Percentiles rank a stretch among this genome's conserved stretches.
Evolutionary conservation across 2,329 filamentous ascomycete genomes (phyloP).

Genomic region (Xylariaceae sp.): DNA sequence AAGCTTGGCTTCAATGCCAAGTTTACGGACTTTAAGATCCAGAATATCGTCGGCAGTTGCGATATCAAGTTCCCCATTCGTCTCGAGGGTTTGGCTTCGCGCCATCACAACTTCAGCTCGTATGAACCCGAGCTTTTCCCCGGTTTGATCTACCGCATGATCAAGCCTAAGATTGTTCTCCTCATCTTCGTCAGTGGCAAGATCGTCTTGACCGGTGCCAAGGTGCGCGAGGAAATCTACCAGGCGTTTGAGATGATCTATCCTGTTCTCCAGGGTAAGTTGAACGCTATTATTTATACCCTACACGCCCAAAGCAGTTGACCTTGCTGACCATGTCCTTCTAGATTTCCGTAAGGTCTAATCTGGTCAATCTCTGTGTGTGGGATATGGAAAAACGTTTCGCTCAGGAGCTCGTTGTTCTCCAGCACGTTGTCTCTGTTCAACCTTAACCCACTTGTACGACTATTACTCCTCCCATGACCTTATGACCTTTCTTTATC

Average conservation of each 20-base stretch:
- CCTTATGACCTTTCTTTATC: constrained; percentile 29
- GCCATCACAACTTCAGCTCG: constrained; percentile 98
- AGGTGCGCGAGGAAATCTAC: constrained; percentile 97
- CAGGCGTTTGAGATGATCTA: constrained; percentile 97
- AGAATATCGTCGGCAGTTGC: constrained; percentile 98
- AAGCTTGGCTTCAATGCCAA: constrained; percentile 99
- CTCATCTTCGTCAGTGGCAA: constrained; percentile 98
- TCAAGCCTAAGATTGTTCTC: constrained; percentile 98
- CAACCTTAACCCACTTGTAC: not conserved
- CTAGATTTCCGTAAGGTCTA: constrained; percentile 56
- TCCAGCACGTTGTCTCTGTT: constrained; percentile 4
- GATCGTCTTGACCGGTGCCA: constrained; percentile 95
- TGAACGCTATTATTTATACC: not conserved
- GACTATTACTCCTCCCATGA: constrained; percentile 26
- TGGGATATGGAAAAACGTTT: not conserved
- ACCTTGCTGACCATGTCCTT: not conserved
- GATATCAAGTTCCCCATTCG: constrained; percentile 99
- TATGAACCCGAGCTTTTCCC: constrained; percentile 99
- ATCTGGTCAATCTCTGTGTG: constrained; percentile 4
- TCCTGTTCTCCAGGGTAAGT: constrained; percentile 80
- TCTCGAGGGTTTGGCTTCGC: constrained; percentile 87
- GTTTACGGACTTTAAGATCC: constrained; percentile 99
- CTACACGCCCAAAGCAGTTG: not conserved
- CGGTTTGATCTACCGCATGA: constrained; percentile 99
- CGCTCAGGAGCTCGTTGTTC: not conserved